Conservation (phyloP, 2,329 filamentous ascomycete genomes). For the Hypoxylon sp. region DNA sequence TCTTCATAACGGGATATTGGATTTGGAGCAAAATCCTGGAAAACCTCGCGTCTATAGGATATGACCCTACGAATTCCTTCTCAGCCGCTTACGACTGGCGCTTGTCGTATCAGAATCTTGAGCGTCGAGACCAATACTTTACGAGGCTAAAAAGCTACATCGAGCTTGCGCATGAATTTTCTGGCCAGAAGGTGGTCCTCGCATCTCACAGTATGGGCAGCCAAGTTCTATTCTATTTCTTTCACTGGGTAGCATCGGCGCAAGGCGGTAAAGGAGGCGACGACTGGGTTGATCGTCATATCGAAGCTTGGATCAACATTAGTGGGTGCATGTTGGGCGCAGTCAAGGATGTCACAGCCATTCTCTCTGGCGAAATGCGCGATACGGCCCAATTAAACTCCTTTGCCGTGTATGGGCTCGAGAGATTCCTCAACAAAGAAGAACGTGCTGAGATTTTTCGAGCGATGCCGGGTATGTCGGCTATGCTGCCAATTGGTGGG, state of each 20-base stretch:
- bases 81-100: slow-evolving; percentile 90
- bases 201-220: slow-evolving; percentile 98
- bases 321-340: slow-evolving; percentile 98
- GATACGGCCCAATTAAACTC: slow-evolving; percentile 97
- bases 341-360: slow-evolving; percentile 87
- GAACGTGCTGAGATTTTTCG: slow-evolving; percentile 95
- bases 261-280: slow-evolving; percentile 84
- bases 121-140: slow-evolving; percentile 93
- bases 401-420: slow-evolving; percentile 95
- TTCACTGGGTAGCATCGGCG: slow-evolving; percentile 84
- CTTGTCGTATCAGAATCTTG: slow-evolving; percentile 88
- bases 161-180: slow-evolving; percentile 81
- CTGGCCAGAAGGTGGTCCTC: slow-evolving; percentile 83
- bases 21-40: slow-evolving; percentile 99
- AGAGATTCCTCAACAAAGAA: slow-evolving; percentile 91
- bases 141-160: slow-evolving; percentile 90
- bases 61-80: slow-evolving; percentile 84
- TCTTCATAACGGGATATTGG: slow-evolving; percentile 94
- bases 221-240: slow-evolving; percentile 89
- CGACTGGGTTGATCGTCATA: slow-evolving; percentile 88
- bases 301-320: slow-evolving; percentile 98
- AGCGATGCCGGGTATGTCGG: slow-evolving; percentile 95
- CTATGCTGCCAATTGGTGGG: slow-evolving; percentile 95
- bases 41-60: slow-evolving; percentile 94
- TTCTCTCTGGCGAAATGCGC: slow-evolving; percentile 97